Conservation (phyloP, 176 grass and related monocot genomes). For the Aegilops bicornis region DNA sequence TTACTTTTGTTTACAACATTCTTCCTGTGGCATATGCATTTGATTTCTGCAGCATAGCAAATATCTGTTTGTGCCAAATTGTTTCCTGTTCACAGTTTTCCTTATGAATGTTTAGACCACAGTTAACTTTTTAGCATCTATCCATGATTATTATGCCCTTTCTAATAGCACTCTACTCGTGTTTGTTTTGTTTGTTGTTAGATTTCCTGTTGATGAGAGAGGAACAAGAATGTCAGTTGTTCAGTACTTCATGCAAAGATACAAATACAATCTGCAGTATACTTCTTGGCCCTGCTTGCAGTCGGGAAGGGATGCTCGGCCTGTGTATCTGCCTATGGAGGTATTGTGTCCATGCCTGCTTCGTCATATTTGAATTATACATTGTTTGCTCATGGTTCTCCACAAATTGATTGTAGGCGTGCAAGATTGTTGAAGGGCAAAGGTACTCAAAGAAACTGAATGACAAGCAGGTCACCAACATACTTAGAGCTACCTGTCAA, state of each 20-base stretch:
- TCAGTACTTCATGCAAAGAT: constrained; percentile 67
- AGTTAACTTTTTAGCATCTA: not conserved
- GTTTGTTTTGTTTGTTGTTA: constrained; percentile 23
- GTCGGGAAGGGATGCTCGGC: constrained; percentile 61
- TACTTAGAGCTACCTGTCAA: constrained; percentile 71
- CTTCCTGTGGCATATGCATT: not conserved
- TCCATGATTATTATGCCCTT: not conserved
- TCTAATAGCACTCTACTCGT: not conserved
- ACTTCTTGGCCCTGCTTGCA: constrained; percentile 66
- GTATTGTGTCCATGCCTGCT: constrained; percentile 9
- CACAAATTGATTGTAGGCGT: constrained; percentile 44
- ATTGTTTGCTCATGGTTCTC: not conserved
- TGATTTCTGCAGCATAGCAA: not conserved
- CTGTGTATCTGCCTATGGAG: constrained; percentile 81
- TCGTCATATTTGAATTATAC: not conserved
- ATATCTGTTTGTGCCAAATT: not conserved
- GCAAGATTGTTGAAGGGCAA: constrained; percentile 79
- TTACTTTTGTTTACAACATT: not conserved
- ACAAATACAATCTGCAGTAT: constrained; percentile 43
- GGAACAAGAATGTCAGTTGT: constrained; percentile 50
- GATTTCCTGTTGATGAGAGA: constrained; percentile 64
- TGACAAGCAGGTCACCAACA: constrained; percentile 70
- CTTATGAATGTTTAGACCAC: not conserved
- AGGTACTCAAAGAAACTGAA: constrained; percentile 77
- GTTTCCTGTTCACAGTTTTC: not conserved